phyloP scores from a whole-genome alignment of 371 early-diverging fungal species.

The Saksenaea oblongispora region DNA sequence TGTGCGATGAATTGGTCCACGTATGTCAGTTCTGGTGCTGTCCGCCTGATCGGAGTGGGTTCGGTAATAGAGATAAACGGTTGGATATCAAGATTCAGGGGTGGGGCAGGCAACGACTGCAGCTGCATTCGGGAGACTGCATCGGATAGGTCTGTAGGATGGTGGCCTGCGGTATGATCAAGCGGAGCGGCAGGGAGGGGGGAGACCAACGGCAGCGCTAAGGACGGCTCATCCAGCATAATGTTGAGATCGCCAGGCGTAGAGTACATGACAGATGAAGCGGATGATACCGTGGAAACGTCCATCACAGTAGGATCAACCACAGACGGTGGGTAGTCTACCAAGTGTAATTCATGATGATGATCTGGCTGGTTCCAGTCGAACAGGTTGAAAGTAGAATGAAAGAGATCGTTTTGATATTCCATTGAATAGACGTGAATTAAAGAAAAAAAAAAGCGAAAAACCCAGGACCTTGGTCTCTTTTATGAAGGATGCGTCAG shows the following conservation, averaged over 20 bases:
- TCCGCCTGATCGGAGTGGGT: slow-evolving; percentile 22
- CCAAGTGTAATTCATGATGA: background rate
- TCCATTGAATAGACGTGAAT: background rate
- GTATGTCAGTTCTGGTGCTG: slow-evolving; percentile 11
- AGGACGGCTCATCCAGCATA: background rate
- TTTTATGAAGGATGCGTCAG: background rate
- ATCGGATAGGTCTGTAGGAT: background rate
- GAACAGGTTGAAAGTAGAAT: background rate
- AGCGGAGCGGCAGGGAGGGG: background rate
- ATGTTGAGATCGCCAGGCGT: background rate
- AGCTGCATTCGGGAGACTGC: background rate
- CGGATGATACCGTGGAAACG: background rate
- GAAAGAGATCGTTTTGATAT: background rate
- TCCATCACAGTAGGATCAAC: background rate
- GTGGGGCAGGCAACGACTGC: background rate
- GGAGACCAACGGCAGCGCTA: background rate
- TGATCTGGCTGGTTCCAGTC: background rate
- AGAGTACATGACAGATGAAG: background rate
- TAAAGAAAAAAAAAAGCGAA: background rate
- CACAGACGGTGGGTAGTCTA: background rate
- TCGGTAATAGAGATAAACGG: slow-evolving; percentile 29
- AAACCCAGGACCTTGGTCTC: background rate
- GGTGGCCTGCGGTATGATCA: background rate
- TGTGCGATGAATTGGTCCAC: slow-evolving; percentile 20
- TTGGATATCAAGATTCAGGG: slow-evolving; percentile 23